These are phyloP conservation scores for Aspergillus panamensis DNA, from an alignment of 495 filamentous ascomycete species.

Conservation along the genomic window DNA sequence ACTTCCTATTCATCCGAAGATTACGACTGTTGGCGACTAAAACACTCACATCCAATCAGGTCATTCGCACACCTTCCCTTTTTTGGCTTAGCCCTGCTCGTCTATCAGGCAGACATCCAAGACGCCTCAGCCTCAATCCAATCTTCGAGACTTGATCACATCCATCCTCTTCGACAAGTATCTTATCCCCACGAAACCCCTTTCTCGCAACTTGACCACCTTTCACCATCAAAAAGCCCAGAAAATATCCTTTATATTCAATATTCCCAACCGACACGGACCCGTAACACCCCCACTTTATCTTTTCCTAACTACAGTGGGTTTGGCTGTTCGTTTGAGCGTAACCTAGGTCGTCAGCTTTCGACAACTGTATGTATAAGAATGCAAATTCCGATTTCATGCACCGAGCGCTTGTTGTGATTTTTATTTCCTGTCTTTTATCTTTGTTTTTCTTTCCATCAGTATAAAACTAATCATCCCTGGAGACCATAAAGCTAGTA, in stretches of 20 bases:
- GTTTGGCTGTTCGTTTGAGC: not conserved
- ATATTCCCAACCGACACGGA: not conserved
- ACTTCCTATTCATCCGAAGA: slow-evolving; percentile 8
- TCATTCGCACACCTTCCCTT: slow-evolving; percentile 10
- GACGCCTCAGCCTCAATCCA: slow-evolving; percentile 30
- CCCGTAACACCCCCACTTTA: not conserved
- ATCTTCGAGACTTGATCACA: slow-evolving; percentile 15
- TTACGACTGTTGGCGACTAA: not conserved
- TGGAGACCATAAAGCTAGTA: slow-evolving; percentile 1
- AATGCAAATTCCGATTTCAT: not conserved
- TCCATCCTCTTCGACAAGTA: slow-evolving; percentile 16
- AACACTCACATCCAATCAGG: slow-evolving; percentile 23
- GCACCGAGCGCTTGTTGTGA: not conserved
- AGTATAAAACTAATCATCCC: not conserved
- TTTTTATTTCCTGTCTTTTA: not conserved
- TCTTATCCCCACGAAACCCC: slow-evolving; percentile 12
- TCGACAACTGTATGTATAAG: slow-evolving; percentile 1
- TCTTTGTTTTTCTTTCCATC: not conserved
- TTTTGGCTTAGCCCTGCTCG: slow-evolving; percentile 28
- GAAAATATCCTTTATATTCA: not conserved
- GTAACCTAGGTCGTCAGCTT: not conserved
- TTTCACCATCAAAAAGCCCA: not conserved
- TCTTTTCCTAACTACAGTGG: not conserved
- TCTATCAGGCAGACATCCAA: slow-evolving; percentile 47
- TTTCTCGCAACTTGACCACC: not conserved